These are phyloP conservation scores for Bipolaris zeicola DNA, from an alignment of 2,329 filamentous ascomycete genomes.

Conservation along the genomic window DNA sequence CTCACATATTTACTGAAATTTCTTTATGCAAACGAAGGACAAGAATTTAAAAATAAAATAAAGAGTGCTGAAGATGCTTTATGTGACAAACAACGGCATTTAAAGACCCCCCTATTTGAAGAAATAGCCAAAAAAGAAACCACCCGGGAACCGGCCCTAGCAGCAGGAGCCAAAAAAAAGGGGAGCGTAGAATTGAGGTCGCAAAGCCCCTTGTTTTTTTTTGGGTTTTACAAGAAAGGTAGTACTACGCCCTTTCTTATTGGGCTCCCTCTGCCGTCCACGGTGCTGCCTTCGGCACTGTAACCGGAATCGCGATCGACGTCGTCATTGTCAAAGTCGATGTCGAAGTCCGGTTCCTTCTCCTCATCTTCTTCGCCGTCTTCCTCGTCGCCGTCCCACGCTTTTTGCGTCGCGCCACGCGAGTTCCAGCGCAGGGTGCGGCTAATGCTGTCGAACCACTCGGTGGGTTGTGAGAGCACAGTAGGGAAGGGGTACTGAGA, in stretches of 20 bases:
- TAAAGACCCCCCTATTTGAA: too few species aligned
- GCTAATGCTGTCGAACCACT: constrained; percentile 97
- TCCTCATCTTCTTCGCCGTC: constrained; percentile 52
- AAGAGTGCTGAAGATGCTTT: neutral
- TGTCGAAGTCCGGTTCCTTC: constrained; percentile 78
- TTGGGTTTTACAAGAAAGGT: constrained; percentile 35
- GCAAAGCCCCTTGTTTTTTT: neutral
- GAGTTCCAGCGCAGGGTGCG: constrained; percentile 95
- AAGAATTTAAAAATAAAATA: neutral
- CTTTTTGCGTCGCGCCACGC: constrained; percentile 88
- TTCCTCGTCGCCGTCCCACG: constrained; percentile 63
- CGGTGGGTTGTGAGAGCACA: constrained; percentile 83
- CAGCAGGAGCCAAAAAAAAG: neutral
- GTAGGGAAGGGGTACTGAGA: constrained; percentile 98
- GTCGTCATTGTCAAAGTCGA: constrained; percentile 83
- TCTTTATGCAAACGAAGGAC: neutral
- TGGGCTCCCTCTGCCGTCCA: constrained; percentile 42
- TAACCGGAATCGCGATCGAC: constrained; percentile 52
- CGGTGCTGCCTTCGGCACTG: constrained; percentile 45
- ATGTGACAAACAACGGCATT: too few species aligned
- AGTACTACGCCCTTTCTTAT: constrained; percentile 44
- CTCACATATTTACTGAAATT: neutral
- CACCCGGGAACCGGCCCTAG: neutral
- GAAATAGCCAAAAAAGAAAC: neutral
- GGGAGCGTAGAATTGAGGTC: neutral